phyloP scores from a whole-genome alignment of 495 filamentous ascomycete genomes.

The Aspergillus nidulans region DNA sequence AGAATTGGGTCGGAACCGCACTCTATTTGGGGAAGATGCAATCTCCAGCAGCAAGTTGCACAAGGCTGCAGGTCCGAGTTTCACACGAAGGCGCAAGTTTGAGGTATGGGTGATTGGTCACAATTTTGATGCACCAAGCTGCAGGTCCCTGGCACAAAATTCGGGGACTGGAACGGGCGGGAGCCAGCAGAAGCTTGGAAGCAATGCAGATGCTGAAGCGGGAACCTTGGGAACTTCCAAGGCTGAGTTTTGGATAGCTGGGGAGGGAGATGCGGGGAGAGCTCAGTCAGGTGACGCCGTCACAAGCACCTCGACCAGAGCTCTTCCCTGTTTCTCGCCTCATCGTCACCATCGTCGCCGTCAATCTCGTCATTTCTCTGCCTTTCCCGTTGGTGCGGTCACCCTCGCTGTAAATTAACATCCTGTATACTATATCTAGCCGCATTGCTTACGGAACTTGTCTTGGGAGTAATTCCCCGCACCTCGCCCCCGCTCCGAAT shows the following conservation, averaged over 20 bases:
- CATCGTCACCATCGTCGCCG: constrained; percentile 1
- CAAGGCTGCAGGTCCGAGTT: constrained; percentile 1
- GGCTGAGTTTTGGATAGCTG: too few species aligned
- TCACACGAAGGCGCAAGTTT: neutral
- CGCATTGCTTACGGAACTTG: neutral
- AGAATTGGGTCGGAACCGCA: too few species aligned
- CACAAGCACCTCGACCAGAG: neutral
- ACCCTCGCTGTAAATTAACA: neutral
- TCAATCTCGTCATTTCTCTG: neutral
- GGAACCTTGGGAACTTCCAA: neutral
- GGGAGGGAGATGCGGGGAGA: constrained; percentile 14
- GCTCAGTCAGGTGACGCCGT: constrained; percentile 15
- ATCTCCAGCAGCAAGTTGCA: neutral
- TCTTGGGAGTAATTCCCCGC: neutral
- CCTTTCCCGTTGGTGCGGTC: neutral
- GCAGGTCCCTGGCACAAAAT: neutral
- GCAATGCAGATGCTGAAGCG: neutral
- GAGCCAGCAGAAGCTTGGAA: neutral
- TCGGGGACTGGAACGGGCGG: neutral
- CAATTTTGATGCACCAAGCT: neutral
- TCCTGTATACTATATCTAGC: neutral
- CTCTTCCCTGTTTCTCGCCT: constrained; percentile 1
- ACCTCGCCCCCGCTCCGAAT: neutral
- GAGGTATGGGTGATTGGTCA: neutral
- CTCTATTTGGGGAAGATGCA: too few species aligned